Evolutionary conservation across 2,329 filamentous ascomycete species (phyloP).

Genomic region (Diaporthe humulicola): DNA sequence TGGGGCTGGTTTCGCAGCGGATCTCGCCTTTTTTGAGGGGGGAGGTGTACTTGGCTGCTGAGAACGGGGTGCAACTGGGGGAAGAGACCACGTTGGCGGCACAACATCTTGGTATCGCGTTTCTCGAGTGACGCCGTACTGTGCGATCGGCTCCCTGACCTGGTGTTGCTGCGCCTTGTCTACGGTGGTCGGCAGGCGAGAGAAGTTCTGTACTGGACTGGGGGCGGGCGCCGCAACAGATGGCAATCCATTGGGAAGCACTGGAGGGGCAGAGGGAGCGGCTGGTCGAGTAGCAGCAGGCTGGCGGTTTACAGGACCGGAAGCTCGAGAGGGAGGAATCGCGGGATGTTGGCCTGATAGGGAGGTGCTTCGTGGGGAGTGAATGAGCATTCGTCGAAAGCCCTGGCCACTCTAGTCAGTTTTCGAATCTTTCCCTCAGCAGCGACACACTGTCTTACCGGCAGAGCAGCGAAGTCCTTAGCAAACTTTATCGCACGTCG

Average conservation of each 20-base stretch:
- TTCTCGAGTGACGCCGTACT: neutral
- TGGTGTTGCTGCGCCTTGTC: neutral
- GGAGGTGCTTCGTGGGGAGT: neutral
- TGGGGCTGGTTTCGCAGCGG: neutral
- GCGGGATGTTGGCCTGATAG: neutral
- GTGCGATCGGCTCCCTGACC: neutral
- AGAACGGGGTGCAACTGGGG: neutral
- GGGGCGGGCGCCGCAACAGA: neutral
- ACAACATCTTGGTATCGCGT: neutral
- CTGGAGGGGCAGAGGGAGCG: neutral
- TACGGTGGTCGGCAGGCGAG: neutral
- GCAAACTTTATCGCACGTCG: neutral
- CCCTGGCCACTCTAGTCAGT: slow-evolving; percentile 28
- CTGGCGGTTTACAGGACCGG: neutral
- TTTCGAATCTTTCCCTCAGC: neutral
- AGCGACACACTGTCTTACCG: slow-evolving; percentile 9
- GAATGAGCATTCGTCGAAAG: neutral
- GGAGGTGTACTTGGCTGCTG: slow-evolving; percentile 19
- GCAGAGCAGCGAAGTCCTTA: slow-evolving; percentile 16
- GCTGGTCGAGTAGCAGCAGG: neutral
- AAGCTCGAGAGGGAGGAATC: neutral
- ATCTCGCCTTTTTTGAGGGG: slow-evolving; percentile 46
- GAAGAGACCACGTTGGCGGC: neutral
- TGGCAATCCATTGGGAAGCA: neutral
- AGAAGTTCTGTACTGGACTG: neutral